Conservation (phyloP, 352 stramenopile genomes). For the Phytophthora fragariaefolia region DNA sequence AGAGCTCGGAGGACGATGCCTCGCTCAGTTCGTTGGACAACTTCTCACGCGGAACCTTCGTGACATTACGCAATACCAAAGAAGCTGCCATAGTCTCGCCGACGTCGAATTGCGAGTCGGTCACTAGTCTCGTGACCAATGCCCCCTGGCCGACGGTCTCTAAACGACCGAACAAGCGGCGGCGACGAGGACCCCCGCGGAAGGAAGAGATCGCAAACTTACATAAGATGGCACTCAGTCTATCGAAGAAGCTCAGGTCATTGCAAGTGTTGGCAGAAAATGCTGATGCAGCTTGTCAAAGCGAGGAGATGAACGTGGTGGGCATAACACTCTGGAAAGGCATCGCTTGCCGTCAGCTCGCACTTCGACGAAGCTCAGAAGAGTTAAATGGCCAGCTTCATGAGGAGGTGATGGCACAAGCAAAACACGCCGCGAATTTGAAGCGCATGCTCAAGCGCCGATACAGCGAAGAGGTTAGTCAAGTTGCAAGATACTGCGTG, state of each 20-base stretch:
- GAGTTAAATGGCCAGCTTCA: slow-evolving; percentile 7
- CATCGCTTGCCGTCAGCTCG: slow-evolving; percentile 12
- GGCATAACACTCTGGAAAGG: slow-evolving; percentile 17
- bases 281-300: not conserved
- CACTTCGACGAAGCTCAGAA: slow-evolving; percentile 10
- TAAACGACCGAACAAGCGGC: slow-evolving; percentile 4
- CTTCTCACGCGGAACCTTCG: not conserved
- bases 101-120: not conserved
- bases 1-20: slow-evolving; percentile 15
- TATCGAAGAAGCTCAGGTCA: slow-evolving; percentile 6
- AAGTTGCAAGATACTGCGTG: too few species aligned
- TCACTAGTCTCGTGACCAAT: not conserved
- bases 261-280: not conserved
- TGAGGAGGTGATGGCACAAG: slow-evolving; percentile 5
- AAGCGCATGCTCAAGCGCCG: slow-evolving; percentile 31
- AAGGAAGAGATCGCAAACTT: slow-evolving; percentile 30
- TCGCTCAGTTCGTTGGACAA: not conserved
- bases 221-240: not conserved
- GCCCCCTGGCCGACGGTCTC: slow-evolving; percentile 5
- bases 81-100: not conserved
- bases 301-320: not conserved
- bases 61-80: not conserved
- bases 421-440: slow-evolving; percentile 19
- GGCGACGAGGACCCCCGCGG: slow-evolving; percentile 3
- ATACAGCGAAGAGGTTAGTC: slow-evolving; percentile 32